phyloP scores from a whole-genome alignment of 2,329 filamentous ascomycete species.

The Calycina marina region DNA sequence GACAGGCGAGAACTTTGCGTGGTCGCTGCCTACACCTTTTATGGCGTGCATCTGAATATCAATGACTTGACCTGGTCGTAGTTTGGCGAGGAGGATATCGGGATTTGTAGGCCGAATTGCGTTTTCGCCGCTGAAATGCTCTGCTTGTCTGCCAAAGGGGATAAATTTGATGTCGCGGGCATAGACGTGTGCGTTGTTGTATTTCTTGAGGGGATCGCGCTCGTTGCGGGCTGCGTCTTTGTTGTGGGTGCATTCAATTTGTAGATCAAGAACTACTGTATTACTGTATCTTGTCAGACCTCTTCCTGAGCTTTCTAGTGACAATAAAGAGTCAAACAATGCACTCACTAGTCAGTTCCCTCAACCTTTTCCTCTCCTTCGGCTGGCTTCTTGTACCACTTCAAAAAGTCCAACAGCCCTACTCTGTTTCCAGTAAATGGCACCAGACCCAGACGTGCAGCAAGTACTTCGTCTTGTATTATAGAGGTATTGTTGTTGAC shows the following conservation, averaged over 20 bases:
- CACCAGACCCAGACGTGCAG: conserved; percentile 78
- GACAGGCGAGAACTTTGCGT: conserved; percentile 94
- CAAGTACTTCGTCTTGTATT: conserved; percentile 93
- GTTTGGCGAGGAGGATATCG: conserved; percentile 85
- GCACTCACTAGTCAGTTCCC: neutral
- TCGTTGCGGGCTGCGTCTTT: conserved; percentile 55
- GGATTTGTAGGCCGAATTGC: conserved; percentile 70
- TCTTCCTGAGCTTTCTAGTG: no score
- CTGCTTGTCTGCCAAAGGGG: conserved; percentile 56
- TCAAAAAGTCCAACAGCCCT: conserved; percentile 63
- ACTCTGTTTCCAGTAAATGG: conserved; percentile 70
- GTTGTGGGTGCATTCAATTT: conserved; percentile 70
- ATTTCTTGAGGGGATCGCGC: conserved; percentile 70
- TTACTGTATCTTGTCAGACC: no score
- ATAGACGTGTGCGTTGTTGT: conserved; percentile 74
- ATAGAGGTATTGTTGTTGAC: conserved; percentile 95
- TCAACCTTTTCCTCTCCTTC: conserved; percentile 24
- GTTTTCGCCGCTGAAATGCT: conserved; percentile 53
- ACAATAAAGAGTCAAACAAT: neutral
- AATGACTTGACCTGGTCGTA: conserved; percentile 81
- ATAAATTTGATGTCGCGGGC: conserved; percentile 63
- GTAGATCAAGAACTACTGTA: conserved; percentile 65
- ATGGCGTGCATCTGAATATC: conserved; percentile 82
- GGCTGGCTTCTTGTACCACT: conserved; percentile 61
- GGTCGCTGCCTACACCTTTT: conserved; percentile 86